These are phyloP conservation scores for Aspergillus melleus DNA, from an alignment of 2,329 filamentous ascomycete genomes.

Conservation along the genomic window DNA sequence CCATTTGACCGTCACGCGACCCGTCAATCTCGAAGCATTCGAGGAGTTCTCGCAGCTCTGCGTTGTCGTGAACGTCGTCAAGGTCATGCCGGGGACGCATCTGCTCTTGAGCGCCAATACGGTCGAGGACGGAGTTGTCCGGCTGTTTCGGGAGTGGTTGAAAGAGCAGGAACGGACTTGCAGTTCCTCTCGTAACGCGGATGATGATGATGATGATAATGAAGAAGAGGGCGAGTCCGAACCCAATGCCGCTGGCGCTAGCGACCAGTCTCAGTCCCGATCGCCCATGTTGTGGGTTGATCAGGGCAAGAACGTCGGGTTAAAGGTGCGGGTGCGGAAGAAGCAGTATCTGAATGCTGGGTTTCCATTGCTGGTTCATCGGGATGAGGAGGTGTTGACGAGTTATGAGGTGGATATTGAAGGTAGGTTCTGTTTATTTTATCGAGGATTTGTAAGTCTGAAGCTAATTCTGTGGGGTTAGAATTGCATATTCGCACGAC, in stretches of 20 bases:
- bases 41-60: slow-evolving; percentile 76
- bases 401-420: slow-evolving; percentile 71
- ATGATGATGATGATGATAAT: not conserved
- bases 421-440: slow-evolving; percentile 52
- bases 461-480: slow-evolving; percentile 31
- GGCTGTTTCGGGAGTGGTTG: slow-evolving; percentile 74
- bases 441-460: not conserved
- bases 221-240: slow-evolving; percentile 22
- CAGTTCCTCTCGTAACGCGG: not conserved
- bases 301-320: slow-evolving; percentile 61
- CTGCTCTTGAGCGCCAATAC: slow-evolving; percentile 66
- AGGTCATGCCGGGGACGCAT: slow-evolving; percentile 60
- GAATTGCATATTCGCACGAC: slow-evolving; percentile 68
- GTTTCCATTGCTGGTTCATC: slow-evolving; percentile 56
- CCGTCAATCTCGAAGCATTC: slow-evolving; percentile 65
- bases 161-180: slow-evolving; percentile 37
- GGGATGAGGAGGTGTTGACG: slow-evolving; percentile 65
- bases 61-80: slow-evolving; percentile 66
- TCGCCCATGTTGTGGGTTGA: slow-evolving; percentile 68
- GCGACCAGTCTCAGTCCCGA: slow-evolving; percentile 15
- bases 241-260: not conserved
- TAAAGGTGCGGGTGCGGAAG: slow-evolving; percentile 65
- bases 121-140: slow-evolving; percentile 66
- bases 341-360: slow-evolving; percentile 44
- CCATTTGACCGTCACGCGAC: slow-evolving; percentile 53